These are phyloP conservation scores for Penicillium simplicissimum DNA, from an alignment of 495 filamentous ascomycete species.

Conservation along the genomic window DNA sequence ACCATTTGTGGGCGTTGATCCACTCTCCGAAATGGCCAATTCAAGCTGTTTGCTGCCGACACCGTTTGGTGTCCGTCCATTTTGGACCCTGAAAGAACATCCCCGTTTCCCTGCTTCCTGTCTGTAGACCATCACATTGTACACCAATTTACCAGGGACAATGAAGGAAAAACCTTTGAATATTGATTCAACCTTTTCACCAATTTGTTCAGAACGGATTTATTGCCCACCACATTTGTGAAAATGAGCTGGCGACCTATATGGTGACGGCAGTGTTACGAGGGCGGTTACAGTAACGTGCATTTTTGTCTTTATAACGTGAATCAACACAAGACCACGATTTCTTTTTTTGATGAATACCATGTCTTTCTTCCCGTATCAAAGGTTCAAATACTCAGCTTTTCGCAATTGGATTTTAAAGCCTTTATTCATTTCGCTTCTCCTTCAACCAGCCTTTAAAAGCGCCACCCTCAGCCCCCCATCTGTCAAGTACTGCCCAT, in stretches of 20 bases:
- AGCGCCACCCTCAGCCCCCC: background rate
- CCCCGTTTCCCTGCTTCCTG: background rate
- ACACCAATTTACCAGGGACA: background rate
- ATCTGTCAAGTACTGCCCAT: background rate
- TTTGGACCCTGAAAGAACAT: too few relatives aligned
- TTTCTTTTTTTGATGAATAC: background rate
- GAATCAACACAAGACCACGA: background rate
- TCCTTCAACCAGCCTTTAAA: background rate
- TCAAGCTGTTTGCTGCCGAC: too few relatives aligned
- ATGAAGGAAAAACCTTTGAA: background rate
- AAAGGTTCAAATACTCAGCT: slow-evolving; percentile 5
- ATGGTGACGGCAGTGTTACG: background rate
- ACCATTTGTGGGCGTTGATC: too few relatives aligned
- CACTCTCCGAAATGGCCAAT: too few relatives aligned
- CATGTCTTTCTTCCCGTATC: slow-evolving; percentile 6
- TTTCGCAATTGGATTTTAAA: background rate
- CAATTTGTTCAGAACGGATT: background rate
- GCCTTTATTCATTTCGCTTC: background rate
- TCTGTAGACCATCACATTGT: background rate
- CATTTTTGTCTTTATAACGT: background rate
- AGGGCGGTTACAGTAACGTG: slow-evolving; percentile 1
- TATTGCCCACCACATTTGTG: background rate
- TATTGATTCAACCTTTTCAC: slow-evolving; percentile 1
- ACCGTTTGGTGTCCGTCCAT: too few relatives aligned
- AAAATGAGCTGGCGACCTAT: background rate